phyloP scores from a whole-genome alignment of 2,329 filamentous ascomycete species.

The Talaromyces sp. region DNA sequence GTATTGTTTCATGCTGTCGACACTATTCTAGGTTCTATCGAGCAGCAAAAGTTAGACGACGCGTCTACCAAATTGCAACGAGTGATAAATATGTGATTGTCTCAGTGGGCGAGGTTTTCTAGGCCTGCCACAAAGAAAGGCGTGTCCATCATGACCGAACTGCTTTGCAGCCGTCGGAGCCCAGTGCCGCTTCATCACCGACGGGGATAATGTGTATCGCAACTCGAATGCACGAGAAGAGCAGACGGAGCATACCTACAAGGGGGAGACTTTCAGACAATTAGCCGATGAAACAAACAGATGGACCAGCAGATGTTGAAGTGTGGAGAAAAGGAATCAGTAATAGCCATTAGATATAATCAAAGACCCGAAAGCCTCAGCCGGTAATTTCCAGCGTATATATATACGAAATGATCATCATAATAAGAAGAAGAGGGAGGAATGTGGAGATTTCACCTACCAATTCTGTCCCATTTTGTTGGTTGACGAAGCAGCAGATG shows the following conservation, averaged over 20 bases:
- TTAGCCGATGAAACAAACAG: slow-evolving; percentile 1
- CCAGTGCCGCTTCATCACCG: slow-evolving; percentile 71
- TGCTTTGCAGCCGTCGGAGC: slow-evolving; percentile 69
- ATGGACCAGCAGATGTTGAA: slow-evolving; percentile 12
- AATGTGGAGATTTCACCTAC: slow-evolving; percentile 24
- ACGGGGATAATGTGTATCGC: background rate
- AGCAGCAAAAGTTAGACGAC: background rate
- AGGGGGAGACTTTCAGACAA: background rate
- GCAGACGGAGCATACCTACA: slow-evolving; percentile 6
- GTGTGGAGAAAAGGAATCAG: slow-evolving; percentile 55
- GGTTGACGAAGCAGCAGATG: background rate
- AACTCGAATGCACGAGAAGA: background rate
- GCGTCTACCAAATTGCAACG: background rate
- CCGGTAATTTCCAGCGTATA: slow-evolving; percentile 96
- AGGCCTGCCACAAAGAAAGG: slow-evolving; percentile 91
- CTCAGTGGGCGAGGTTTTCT: slow-evolving; percentile 99
- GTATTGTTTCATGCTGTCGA: background rate
- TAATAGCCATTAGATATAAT: slow-evolving; percentile 71
- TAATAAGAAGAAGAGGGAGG: slow-evolving; percentile 18
- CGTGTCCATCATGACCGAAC: slow-evolving; percentile 74
- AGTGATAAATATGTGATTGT: slow-evolving; percentile 15
- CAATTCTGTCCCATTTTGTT: slow-evolving; percentile 16
- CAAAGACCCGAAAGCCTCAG: slow-evolving; percentile 68
- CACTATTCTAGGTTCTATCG: background rate
- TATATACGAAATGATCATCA: slow-evolving; percentile 60